Percentiles rank a stretch among this genome's conserved stretches.
Evolutionary conservation across 1,284 basidiomycete species (phyloP).

Genomic region (Rhodofomes roseus): DNA sequence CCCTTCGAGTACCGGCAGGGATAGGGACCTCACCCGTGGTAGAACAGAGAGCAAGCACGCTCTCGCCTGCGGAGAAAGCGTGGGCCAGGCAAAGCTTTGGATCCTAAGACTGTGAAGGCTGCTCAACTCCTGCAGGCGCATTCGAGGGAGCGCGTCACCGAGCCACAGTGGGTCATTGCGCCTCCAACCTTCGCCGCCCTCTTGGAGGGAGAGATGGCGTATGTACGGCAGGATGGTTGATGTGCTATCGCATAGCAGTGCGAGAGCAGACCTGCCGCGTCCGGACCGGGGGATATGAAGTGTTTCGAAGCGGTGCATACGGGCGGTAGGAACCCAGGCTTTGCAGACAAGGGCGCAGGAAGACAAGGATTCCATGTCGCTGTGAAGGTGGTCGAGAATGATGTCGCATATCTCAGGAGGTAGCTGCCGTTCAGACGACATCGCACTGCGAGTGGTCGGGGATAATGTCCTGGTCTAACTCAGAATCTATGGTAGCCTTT

Average conservation of each 20-base stretch:
- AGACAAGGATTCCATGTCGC: slow-evolving; percentile 12
- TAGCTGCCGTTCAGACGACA: neutral
- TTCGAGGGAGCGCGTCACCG: neutral
- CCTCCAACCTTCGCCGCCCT: neutral
- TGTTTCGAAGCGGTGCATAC: slow-evolving; percentile 18
- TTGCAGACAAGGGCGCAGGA: slow-evolving; percentile 12
- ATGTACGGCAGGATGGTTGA: neutral
- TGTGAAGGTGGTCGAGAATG: slow-evolving; percentile 18
- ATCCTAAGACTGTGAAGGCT: neutral
- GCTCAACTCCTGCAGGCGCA: neutral
- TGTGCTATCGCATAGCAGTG: neutral
- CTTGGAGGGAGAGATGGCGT: neutral
- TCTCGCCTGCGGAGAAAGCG: neutral
- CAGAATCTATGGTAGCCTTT: no score
- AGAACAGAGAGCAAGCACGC: neutral
- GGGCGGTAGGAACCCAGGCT: slow-evolving; percentile 18
- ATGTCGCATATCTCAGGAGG: slow-evolving; percentile 17
- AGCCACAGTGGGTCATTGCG: neutral
- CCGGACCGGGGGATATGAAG: no score
- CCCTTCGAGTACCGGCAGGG: neutral
- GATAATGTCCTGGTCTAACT: no score
- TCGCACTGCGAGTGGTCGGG: no score
- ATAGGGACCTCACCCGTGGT: neutral
- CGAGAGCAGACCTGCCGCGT: neutral
- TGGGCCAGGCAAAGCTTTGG: neutral